A percentile compares a stretch with the other conserved stretches of the same genome.
Evolutionary conservation across 2,329 filamentous ascomycete species (phyloP).

Genomic region (Cercospora beticola): DNA sequence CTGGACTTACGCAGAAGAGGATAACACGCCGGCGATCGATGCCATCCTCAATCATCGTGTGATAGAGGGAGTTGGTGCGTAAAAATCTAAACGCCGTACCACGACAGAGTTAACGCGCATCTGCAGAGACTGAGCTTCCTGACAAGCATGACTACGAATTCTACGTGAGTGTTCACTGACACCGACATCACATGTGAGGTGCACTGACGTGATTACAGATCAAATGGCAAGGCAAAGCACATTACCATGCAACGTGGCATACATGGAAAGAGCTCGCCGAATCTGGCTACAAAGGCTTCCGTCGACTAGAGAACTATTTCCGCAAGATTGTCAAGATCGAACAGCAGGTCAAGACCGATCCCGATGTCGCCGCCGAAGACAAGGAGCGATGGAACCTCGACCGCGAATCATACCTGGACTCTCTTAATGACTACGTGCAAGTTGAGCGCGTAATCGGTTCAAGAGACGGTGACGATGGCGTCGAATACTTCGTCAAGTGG

Average conservation of each 20-base stretch:
- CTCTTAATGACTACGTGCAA: slow-evolving; percentile 83
- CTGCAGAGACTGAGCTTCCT: slow-evolving; percentile 40
- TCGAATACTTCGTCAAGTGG: slow-evolving; percentile 94
- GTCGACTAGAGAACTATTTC: slow-evolving; percentile 93
- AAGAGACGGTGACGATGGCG: slow-evolving; percentile 73
- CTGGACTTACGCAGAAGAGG: slow-evolving; percentile 68
- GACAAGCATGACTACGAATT: slow-evolving; percentile 82
- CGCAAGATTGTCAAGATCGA: slow-evolving; percentile 79
- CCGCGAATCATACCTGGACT: slow-evolving; percentile 84
- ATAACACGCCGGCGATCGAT: slow-evolving; percentile 83
- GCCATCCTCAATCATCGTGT: slow-evolving; percentile 83
- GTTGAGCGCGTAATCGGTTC: slow-evolving; percentile 90
- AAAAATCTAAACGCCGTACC: background rate
- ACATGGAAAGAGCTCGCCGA: slow-evolving; percentile 69
- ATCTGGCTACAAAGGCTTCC: slow-evolving; percentile 68
- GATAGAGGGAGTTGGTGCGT: slow-evolving; percentile 59
- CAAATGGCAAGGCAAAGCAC: slow-evolving; percentile 96
- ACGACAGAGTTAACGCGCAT: background rate
- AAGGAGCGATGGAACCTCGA: slow-evolving; percentile 95
- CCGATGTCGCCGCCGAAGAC: slow-evolving; percentile 76
- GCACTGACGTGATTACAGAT: slow-evolving; percentile 57
- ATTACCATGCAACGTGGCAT: slow-evolving; percentile 96
- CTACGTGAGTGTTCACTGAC: slow-evolving; percentile 45
- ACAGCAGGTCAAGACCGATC: slow-evolving; percentile 69
- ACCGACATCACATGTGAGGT: background rate